phyloP scores from a whole-genome alignment of 2,329 filamentous ascomycete genomes.

The Trichoderma asperellum region DNA sequence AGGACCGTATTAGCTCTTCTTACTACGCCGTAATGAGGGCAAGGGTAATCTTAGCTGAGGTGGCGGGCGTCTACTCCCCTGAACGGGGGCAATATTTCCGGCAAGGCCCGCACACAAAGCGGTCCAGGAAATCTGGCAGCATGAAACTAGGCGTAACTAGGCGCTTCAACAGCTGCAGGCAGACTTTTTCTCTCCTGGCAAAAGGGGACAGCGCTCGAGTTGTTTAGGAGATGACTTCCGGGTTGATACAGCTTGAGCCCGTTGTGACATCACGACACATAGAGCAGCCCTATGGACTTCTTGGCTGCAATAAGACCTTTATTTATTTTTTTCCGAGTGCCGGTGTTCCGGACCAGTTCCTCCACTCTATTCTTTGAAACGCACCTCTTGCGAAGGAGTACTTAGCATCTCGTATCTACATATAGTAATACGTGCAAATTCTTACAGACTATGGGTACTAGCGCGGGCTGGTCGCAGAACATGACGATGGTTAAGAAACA shows the following conservation, averaged over 20 bases:
- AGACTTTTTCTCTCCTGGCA: neutral
- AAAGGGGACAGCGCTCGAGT: neutral
- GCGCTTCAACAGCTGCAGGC: neutral
- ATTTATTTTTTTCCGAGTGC: conserved; percentile 6
- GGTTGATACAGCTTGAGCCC: neutral
- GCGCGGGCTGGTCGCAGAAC: neutral
- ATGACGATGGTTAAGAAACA: neutral
- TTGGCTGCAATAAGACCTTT: neutral
- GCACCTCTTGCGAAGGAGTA: neutral
- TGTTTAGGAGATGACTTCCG: neutral
- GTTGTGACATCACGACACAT: neutral
- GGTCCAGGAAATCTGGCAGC: neutral
- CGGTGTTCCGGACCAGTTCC: neutral
- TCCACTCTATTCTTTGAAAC: neutral
- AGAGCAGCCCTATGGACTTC: neutral
- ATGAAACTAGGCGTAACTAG: neutral
- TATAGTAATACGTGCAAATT: neutral
- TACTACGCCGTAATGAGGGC: neutral
- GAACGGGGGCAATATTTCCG: neutral
- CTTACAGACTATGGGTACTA: neutral
- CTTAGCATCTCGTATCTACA: conserved; percentile 7
- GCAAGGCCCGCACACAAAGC: conserved; percentile 4
- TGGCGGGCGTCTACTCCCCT: conserved; percentile 6
- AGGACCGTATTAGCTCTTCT: neutral
- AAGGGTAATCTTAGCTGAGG: neutral